A percentile compares a stretch with the other conserved stretches of the same genome.
Evolutionary conservation across 73 alveolate genomes (phyloP).

Genomic region (Paramecium octaurelia): DNA sequence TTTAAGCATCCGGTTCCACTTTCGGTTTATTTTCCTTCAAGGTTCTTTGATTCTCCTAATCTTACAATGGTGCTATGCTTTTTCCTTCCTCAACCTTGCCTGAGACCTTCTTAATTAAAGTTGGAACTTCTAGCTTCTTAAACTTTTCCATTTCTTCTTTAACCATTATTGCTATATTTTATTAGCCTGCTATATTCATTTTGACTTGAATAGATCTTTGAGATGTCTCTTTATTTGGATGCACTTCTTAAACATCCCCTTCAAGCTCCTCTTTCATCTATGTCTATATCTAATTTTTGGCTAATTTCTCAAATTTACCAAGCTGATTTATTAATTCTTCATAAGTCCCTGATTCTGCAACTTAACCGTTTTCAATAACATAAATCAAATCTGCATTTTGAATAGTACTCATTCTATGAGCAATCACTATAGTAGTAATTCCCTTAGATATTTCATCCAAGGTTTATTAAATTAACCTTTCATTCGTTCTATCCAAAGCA

Average conservation of each 20-base stretch:
- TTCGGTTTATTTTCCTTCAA: neutral
- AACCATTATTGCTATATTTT: neutral
- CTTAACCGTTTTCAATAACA: conserved; percentile 69
- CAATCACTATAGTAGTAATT: conserved; percentile 77
- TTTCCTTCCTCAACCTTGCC: neutral
- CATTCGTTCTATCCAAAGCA: conserved; percentile 85
- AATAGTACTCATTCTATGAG: conserved; percentile 82
- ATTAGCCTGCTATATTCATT: neutral
- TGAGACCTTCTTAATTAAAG: neutral
- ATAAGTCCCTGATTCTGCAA: conserved; percentile 69
- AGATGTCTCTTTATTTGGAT: neutral
- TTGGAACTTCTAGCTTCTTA: neutral
- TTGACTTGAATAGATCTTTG: neutral
- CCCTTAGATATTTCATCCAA: conserved; percentile 69
- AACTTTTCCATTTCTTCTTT: neutral
- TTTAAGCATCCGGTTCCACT: neutral
- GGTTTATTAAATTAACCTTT: conserved; percentile 74
- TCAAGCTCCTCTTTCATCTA: neutral
- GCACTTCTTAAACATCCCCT: neutral
- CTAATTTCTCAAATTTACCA: conserved; percentile 33
- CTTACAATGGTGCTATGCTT: neutral
- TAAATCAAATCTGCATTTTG: conserved; percentile 65
- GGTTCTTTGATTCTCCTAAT: too few relatives aligned
- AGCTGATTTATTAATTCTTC: neutral
- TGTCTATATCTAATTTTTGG: neutral